Evolutionary conservation across 331 rosid species (phyloP).

Genomic region (Malus hybrid): DNA sequence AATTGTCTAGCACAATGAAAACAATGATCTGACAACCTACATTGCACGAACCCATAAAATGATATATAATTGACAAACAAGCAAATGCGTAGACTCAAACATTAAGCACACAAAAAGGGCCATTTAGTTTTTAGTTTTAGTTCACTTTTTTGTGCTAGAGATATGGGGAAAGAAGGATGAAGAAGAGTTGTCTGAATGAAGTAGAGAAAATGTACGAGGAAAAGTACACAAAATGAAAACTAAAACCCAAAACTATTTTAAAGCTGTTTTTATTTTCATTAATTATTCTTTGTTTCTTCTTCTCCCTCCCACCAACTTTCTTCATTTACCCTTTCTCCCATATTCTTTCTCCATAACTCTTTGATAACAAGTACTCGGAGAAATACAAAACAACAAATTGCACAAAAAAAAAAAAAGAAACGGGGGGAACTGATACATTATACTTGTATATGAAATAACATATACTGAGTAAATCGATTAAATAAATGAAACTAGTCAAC

Average conservation of each 20-base stretch:
- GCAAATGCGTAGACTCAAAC: neutral
- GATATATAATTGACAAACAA: neutral
- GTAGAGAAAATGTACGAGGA: no score
- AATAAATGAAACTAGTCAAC: slow-evolving; percentile 7
- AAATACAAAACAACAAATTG: neutral
- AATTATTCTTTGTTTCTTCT: no score
- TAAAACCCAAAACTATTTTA: neutral
- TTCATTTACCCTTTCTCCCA: no score
- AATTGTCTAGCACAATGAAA: neutral
- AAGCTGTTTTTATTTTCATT: no score
- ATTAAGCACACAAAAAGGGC: neutral
- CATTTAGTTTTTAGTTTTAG: neutral
- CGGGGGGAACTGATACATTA: neutral
- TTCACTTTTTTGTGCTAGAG: no score
- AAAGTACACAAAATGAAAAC: neutral
- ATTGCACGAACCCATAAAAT: neutral
- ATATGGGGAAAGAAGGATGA: no score
- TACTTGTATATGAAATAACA: neutral
- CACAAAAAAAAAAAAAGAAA: neutral
- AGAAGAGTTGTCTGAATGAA: no score
- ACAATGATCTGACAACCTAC: neutral
- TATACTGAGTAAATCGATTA: neutral
- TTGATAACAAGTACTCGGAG: neutral
- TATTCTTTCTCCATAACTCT: no score
- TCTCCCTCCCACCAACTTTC: no score